Conservation (phyloP, 352 stramenopile genomes). For the Globisporangium cederbergense region DNA sequence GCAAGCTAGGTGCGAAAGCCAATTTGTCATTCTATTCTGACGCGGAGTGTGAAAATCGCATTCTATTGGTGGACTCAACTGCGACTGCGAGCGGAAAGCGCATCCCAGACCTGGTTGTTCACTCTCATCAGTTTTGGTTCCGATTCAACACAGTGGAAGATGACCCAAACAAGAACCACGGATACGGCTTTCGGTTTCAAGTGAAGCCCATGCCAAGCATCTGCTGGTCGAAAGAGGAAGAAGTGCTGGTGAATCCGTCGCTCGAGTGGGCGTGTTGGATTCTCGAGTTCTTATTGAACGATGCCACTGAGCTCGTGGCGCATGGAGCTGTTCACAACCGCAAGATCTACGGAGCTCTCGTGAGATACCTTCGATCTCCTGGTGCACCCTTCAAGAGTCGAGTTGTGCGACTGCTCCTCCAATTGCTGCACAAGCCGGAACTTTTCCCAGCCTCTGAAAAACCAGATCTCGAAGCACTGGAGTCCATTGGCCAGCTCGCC, state of each 20-base stretch:
- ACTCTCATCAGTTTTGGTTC: conserved; percentile 82
- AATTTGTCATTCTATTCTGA: conserved; percentile 77
- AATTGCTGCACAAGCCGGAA: conserved; percentile 63
- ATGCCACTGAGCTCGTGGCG: conserved; percentile 58
- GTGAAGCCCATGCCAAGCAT: conserved; percentile 78
- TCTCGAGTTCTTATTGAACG: conserved; percentile 75
- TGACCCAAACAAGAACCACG: conserved; percentile 47
- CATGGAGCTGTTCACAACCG: conserved; percentile 76
- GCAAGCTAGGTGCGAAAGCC: conserved; percentile 60
- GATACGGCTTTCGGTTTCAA: conserved; percentile 83
- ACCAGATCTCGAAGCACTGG: conserved; percentile 56
- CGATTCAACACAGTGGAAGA: conserved; percentile 72
- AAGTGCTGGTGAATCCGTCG: conserved; percentile 71
- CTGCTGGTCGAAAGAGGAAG: conserved; percentile 72
- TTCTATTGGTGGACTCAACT: conserved; percentile 47
- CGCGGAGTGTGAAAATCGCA: conserved; percentile 51
- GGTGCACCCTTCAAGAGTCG: conserved; percentile 78
- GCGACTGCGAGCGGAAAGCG: conserved; percentile 33
- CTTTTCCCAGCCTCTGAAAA: conserved; percentile 54
- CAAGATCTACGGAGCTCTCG: conserved; percentile 76
- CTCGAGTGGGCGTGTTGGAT: conserved; percentile 87
- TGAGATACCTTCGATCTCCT: conserved; percentile 75
- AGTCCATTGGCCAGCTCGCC: conserved; percentile 59
- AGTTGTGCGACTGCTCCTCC: conserved; percentile 70
- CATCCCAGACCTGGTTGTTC: conserved; percentile 68